Evolutionary conservation across 768 basidiomycete genomes (phyloP).

Genomic region (Tylopilus rubrobrunneus): DNA sequence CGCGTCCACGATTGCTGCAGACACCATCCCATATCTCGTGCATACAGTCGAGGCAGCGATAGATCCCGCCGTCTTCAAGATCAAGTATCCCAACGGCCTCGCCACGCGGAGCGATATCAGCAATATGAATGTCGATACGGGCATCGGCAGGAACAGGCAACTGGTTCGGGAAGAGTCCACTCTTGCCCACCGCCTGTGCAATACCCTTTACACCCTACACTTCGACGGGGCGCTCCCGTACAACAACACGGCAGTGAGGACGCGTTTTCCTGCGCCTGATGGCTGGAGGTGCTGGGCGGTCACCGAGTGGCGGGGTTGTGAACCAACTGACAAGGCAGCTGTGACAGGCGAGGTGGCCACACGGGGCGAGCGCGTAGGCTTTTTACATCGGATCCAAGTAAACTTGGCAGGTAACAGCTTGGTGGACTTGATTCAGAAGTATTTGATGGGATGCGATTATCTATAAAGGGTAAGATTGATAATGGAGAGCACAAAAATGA

Average conservation of each 20-base stretch:
- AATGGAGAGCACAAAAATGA: not conserved
- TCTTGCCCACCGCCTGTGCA: slow-evolving; percentile 46
- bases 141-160: slow-evolving; percentile 23
- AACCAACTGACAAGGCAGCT: slow-evolving; percentile 77
- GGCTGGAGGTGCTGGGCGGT: slow-evolving; percentile 21
- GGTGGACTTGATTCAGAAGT: slow-evolving; percentile 51
- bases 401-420: slow-evolving; percentile 72
- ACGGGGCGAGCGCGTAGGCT: slow-evolving; percentile 72
- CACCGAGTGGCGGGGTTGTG: slow-evolving; percentile 39
- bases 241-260: slow-evolving; percentile 43
- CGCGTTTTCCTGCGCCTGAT: slow-evolving; percentile 39
- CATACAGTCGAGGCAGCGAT: slow-evolving; percentile 70
- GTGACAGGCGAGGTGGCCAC: slow-evolving; percentile 72
- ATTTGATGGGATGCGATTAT: slow-evolving; percentile 51
- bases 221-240: slow-evolving; percentile 44
- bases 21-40: slow-evolving; percentile 73
- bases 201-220: slow-evolving; percentile 48
- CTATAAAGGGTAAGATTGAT: slow-evolving; percentile 25
- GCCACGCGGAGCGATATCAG: slow-evolving; percentile 20
- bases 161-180: slow-evolving; percentile 40
- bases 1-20: slow-evolving; percentile 59
- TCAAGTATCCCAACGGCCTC: slow-evolving; percentile 62
- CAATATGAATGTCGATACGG: slow-evolving; percentile 14
- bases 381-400: slow-evolving; percentile 72
- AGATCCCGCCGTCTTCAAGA: slow-evolving; percentile 72